Base-by-base conservation (phyloP, 2,329 filamentous ascomycete species). In the Zasmidium cellare region DNA sequence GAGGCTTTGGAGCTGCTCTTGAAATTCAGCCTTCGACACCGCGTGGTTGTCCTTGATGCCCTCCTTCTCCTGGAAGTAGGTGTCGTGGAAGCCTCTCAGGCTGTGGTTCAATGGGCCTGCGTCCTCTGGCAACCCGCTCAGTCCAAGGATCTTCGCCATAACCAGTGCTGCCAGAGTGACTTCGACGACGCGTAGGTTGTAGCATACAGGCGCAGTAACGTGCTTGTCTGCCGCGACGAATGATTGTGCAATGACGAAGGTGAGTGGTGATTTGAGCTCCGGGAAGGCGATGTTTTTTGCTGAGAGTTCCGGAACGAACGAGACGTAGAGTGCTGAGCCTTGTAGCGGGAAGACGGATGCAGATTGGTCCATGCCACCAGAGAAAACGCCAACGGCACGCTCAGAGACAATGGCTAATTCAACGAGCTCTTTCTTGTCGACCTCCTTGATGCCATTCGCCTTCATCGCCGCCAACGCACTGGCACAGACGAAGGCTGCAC, bases 361-460 rank as follows among this genome's bases (percentile, higher is more conserved):
- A 14, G 92, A 88, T 78, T 99, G 94, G 71, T 99, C 94, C 94
- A 99, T 97, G 56, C 92, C 94, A 74, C 94, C 94, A 3, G 92
- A 96, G 77, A 97, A 97, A 67, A 99, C 94, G 52, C 94, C 94
- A 3, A 97, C 94, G 16, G 90, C 88, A 56, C 94, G 86, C 78
- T 99, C 94, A 47, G 92, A 96, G 38, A 97, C 91, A 65, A 99
- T 93, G 20, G 94, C 92, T 52, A 97, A 82, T 77, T 97, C 92
- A 1, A 93, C 90, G 46, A 99, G 79, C 73, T 94, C 89, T 65
- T 89, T 94, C 82, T 97, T 97, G 75, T 96, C 88, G 23, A 99
- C 87, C 18, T 84, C 76, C 22, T 82, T 77, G 71, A 91, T 86
- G 31, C 90, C 89, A 74, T 97, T 96, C 52, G 92, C 92, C 60